These are phyloP conservation scores for Aspergillus indologenus DNA, from an alignment of 495 filamentous ascomycete species.

Conservation along the genomic window DNA sequence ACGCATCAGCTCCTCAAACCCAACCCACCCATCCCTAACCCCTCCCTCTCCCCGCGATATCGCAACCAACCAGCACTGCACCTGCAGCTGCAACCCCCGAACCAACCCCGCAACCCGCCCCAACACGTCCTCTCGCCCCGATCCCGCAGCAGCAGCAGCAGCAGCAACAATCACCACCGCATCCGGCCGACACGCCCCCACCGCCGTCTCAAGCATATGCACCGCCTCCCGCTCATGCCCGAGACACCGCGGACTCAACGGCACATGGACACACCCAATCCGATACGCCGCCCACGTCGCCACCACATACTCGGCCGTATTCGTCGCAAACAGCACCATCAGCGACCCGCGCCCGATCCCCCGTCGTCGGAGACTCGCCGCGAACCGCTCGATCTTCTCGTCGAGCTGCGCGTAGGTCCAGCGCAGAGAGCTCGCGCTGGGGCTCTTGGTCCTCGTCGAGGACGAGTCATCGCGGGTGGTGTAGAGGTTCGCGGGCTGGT, in stretches of 20 bases:
- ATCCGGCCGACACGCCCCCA: not conserved
- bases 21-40: not conserved
- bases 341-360: not conserved
- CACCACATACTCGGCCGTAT: constrained; percentile 22
- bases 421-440: not conserved
- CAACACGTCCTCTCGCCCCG: not conserved
- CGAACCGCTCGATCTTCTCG: not conserved
- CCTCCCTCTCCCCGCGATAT: not conserved
- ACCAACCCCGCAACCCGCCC: not conserved
- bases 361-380: not conserved
- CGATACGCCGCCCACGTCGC: constrained; percentile 20
- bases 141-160: no score
- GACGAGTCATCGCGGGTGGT: no score
- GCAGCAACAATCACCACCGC: not conserved
- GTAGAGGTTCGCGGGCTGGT: not conserved
- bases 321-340: constrained; percentile 6
- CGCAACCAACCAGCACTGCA: no score
- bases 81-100: no score
- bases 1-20: no score
- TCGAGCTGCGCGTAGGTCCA: not conserved
- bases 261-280: constrained; percentile 19
- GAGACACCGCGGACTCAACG: constrained; percentile 17
- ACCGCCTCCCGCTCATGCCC: constrained; percentile 11
- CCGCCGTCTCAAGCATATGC: constrained; percentile 19
- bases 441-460: no score